phyloP scores from a whole-genome alignment of 257 asterid species.

The Salvia rosmarinus region DNA sequence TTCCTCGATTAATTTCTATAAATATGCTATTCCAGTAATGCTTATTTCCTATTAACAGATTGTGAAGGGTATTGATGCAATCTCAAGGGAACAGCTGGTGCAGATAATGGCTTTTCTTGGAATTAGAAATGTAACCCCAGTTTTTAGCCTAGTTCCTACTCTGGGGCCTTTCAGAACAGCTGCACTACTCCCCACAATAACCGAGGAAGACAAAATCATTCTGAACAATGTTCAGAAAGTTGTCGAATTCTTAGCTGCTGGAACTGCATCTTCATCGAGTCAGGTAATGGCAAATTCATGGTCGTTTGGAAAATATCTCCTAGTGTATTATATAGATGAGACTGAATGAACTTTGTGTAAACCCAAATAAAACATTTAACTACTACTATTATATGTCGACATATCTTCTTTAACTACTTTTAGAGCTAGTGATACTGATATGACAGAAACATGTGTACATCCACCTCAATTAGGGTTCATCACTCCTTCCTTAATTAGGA shows the following conservation, averaged over 20 bases:
- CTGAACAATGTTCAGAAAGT: conserved; percentile 88
- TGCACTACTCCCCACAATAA: conserved; percentile 83
- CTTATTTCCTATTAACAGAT: conserved; percentile 52
- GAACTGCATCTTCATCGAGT: conserved; percentile 57
- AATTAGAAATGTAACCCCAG: conserved; percentile 64
- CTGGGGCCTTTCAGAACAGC: conserved; percentile 82
- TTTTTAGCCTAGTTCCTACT: conserved; percentile 87
- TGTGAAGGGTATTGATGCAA: conserved; percentile 97
- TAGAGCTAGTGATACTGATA: not conserved
- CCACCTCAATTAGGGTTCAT: too few relatives aligned
- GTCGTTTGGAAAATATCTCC: not conserved
- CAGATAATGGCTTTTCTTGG: conserved; percentile 76
- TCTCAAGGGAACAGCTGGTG: conserved; percentile 89
- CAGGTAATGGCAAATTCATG: conserved; percentile 53
- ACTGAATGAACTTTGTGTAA: not conserved
- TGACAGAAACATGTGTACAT: too few relatives aligned
- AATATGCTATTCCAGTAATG: conserved; percentile 22
- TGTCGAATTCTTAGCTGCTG: conserved; percentile 73
- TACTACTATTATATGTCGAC: not conserved
- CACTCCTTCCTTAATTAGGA: too few relatives aligned
- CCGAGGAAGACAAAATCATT: conserved; percentile 85
- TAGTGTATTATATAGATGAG: too few relatives aligned
- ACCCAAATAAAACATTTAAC: not conserved
- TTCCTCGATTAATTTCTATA: not conserved
- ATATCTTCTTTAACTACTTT: not conserved